Base-by-base conservation (phyloP, 176 grass and related monocot genomes). In the Aegilops speltoides region DNA sequence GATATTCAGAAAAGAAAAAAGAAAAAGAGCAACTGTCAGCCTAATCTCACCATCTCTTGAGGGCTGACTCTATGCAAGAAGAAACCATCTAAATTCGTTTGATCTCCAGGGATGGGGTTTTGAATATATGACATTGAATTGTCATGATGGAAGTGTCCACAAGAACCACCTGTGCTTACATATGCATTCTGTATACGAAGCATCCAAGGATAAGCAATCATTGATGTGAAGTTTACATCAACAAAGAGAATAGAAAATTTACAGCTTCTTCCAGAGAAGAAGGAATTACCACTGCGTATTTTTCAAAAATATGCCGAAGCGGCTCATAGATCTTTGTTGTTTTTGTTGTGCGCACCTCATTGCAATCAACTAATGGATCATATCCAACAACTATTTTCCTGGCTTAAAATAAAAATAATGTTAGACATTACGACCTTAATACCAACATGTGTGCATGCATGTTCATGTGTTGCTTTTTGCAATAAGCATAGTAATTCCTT, bases 321-420 rank as follows among this genome's bases (percentile, higher is more conserved):
- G 76, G 85, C 4, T n/a, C 5, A 0, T 10, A 61, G 14, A 87
- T 62, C 46, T 68, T 75, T 25, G 28, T 29, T 57, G 0, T 37
- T 75, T 80, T 69, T 36, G 34, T 60, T 38, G 45, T 50, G 33
- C 61, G 59, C 1, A 10, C 22, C 28, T 75, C 60, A 19, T 71
- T 57, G 63, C 85, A 91, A 62, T 79, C 68, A 67, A 84, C 36
- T 76, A 91, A 76, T 2, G 85, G 68, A 76, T 87, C 8, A 52
- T 69, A 87, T 80, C 89, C 89, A 84, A 87, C 81, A 68, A 80
- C 89, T 84, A 91, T 80, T 84, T 91, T 87, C 89, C 89, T 91
- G 76, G 31, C 68, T 91, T 84, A 80, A 78, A 75, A 15, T 74
- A 87, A 15, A 84, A 28, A 37, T 5, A 68, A 61, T 38, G 28